Conservation (phyloP, 1,284 basidiomycete genomes). For the Lignosus rhinocerotis region DNA sequence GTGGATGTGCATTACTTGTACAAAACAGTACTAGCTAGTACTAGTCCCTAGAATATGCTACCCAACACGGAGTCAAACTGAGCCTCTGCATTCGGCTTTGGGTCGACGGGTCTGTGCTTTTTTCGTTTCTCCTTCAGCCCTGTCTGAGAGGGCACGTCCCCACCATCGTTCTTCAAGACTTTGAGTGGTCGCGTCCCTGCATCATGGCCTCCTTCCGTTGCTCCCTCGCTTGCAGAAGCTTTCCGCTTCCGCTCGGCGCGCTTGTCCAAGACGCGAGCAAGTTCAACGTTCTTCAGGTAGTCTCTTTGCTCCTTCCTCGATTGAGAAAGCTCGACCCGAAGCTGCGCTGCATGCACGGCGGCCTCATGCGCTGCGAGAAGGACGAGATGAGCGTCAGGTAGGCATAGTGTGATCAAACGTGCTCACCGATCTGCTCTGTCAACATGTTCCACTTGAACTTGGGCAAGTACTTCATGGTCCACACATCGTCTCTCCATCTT, state of each 20-base stretch:
- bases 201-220: slow-evolving; percentile 4
- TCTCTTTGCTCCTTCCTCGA: slow-evolving; percentile 89
- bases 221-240: slow-evolving; percentile 20
- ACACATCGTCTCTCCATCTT: slow-evolving; percentile 94
- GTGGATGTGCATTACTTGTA: not conserved
- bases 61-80: slow-evolving; percentile 52
- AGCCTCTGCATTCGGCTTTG: slow-evolving; percentile 26
- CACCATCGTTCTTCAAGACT: slow-evolving; percentile 38
- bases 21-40: not conserved
- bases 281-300: slow-evolving; percentile 93
- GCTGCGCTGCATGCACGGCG: slow-evolving; percentile 82
- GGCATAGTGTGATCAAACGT: slow-evolving; percentile 20
- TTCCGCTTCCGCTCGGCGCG: slow-evolving; percentile 69
- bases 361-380: slow-evolving; percentile 83
- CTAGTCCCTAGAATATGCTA: slow-evolving; percentile 49
- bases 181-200: slow-evolving; percentile 18
- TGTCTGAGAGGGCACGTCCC: slow-evolving; percentile 40
- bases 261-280: slow-evolving; percentile 89
- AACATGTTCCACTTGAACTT: slow-evolving; percentile 99
- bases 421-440: slow-evolving; percentile 94
- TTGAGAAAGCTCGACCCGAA: slow-evolving; percentile 90
- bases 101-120: slow-evolving; percentile 22
- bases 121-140: slow-evolving; percentile 39
- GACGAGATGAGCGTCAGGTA: not conserved
- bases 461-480: slow-evolving; percentile 99